phyloP scores from a whole-genome alignment of 2,329 filamentous ascomycete genomes.

The Clarireedia hainanense region DNA sequence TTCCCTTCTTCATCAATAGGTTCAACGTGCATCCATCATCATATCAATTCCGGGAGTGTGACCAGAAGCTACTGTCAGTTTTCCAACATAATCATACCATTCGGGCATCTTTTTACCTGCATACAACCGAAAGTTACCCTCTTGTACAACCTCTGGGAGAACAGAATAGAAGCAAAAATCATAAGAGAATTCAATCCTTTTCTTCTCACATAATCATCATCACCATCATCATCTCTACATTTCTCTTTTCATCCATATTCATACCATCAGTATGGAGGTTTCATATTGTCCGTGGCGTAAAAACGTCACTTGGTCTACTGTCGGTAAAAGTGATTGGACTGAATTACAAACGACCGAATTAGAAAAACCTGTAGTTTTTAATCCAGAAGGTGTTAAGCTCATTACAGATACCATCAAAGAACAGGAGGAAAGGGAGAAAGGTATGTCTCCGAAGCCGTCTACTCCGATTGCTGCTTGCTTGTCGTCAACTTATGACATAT shows the following conservation, averaged over 20 bases:
- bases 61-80: background rate
- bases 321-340: slow-evolving; percentile 16
- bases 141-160: slow-evolving; percentile 4
- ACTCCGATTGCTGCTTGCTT: background rate
- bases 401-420: background rate
- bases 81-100: slow-evolving; percentile 1
- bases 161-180: slow-evolving; percentile 16
- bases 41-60: slow-evolving; percentile 1
- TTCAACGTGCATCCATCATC: background rate
- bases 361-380: background rate
- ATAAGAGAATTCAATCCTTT: slow-evolving; percentile 19
- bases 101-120: slow-evolving; percentile 18
- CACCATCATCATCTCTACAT: slow-evolving; percentile 8
- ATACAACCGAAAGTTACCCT: slow-evolving; percentile 21
- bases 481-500: background rate
- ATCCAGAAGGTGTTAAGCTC: background rate
- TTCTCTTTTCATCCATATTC: background rate
- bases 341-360: slow-evolving; percentile 8
- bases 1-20: background rate
- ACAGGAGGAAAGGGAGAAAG: background rate
- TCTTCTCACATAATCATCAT: background rate
- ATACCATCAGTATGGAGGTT: slow-evolving; percentile 24
- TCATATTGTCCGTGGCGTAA: slow-evolving; percentile 27
- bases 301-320: slow-evolving; percentile 18
- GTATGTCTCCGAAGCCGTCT: background rate